Percentiles rank a stretch among this genome's conserved stretches.
These are phyloP conservation scores for Hyphopichia pseudoburtonii DNA, from an alignment of 1,139 yeast genomes.

Conservation along the genomic window DNA sequence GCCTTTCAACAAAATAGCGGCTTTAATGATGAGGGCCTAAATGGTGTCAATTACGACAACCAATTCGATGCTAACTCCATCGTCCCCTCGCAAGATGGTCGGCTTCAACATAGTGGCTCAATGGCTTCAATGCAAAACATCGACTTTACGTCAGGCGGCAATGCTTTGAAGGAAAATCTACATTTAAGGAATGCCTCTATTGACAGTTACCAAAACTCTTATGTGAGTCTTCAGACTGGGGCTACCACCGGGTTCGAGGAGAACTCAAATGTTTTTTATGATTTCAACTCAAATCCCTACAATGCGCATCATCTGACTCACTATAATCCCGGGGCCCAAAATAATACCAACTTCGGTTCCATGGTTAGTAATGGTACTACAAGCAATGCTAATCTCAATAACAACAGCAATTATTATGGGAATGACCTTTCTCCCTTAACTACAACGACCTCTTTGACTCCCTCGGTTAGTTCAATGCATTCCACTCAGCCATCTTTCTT, in stretches of 20 bases:
- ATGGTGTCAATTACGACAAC: neutral
- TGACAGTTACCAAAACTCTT: constrained; percentile 12
- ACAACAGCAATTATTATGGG: constrained; percentile 10
- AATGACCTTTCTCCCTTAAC: constrained; percentile 45
- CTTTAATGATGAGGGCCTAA: neutral
- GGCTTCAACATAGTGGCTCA: constrained; percentile 1
- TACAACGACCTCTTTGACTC: constrained; percentile 47
- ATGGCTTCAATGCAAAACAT: constrained; percentile 1
- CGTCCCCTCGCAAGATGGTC: constrained; percentile 3
- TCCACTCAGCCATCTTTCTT: constrained; percentile 48
- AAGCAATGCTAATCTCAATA: neutral
- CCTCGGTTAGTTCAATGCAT: constrained; percentile 41
- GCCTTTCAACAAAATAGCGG: neutral
- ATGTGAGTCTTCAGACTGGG: neutral
- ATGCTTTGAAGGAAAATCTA: constrained; percentile 6
- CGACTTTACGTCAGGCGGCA: neutral
- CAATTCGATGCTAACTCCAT: constrained; percentile 14
- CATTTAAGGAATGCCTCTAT: constrained; percentile 16
- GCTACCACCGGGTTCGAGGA: neutral
- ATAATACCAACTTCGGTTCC: neutral
- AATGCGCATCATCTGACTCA: neutral
- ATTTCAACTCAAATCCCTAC: neutral
- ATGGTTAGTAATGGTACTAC: constrained; percentile 3
- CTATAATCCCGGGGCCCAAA: too few species aligned
- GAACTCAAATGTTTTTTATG: neutral